Conservation (phyloP, 306 rosid species). For the Pueraria montana region DNA sequence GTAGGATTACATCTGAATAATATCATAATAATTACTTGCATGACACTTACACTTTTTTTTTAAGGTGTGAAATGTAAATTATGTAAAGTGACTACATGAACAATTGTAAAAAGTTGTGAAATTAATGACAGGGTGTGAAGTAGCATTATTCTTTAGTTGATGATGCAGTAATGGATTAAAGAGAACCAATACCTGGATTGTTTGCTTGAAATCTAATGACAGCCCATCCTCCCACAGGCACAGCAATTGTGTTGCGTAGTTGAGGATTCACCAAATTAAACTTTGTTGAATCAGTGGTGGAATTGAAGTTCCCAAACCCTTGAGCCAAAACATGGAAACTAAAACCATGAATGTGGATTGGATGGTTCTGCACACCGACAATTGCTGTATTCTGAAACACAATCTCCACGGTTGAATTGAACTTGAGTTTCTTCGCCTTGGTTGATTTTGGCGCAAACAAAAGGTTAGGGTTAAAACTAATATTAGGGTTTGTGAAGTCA, state of each 20-base stretch:
- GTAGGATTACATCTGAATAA: neutral
- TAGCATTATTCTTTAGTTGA: neutral
- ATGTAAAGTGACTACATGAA: neutral
- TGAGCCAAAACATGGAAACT: slow-evolving; percentile 57
- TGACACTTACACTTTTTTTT: neutral
- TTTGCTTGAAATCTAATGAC: slow-evolving; percentile 57
- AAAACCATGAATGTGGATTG: slow-evolving; percentile 50
- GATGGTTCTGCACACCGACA: slow-evolving; percentile 32
- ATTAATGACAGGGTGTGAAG: neutral
- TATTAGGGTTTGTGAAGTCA: slow-evolving; percentile 52
- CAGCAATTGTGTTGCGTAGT: slow-evolving; percentile 63
- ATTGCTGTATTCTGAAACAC: slow-evolving; percentile 69
- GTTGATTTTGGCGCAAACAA: slow-evolving; percentile 61
- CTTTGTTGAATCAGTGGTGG: slow-evolving; percentile 34
- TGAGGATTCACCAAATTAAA: slow-evolving; percentile 67
- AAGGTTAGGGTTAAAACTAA: neutral
- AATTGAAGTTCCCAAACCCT: slow-evolving; percentile 61
- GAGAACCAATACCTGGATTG: slow-evolving; percentile 44
- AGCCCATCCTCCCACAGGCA: slow-evolving; percentile 72
- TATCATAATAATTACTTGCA: too few species aligned
- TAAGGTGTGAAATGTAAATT: neutral
- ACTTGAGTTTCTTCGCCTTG: slow-evolving; percentile 61
- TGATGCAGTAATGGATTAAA: neutral
- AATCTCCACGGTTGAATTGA: slow-evolving; percentile 72
- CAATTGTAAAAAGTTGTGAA: neutral